Evolutionary conservation across 352 stramenopile species (phyloP).

Genomic region (Halophytophthora batemanensis): DNA sequence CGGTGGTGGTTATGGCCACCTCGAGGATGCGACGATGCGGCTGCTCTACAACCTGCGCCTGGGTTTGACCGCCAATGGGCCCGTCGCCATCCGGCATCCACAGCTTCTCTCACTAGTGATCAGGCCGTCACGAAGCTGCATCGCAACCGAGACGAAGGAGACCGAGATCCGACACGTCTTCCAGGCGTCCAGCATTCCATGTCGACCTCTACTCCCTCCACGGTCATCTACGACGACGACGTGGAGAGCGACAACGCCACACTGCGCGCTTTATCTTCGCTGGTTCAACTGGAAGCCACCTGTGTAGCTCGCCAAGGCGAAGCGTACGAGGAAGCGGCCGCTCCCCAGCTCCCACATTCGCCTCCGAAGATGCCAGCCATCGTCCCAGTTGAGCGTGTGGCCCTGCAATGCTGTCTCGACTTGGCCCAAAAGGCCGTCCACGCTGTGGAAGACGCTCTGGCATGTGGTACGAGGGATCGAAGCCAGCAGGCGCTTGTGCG

Average conservation of each 20-base stretch:
- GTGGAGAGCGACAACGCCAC: slow-evolving; percentile 29
- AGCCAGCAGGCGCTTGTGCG: slow-evolving; percentile 24
- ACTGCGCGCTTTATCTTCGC: slow-evolving; percentile 22
- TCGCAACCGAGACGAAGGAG: no score
- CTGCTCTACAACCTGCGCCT: no score
- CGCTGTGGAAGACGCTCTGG: slow-evolving; percentile 22
- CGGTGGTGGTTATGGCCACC: no score
- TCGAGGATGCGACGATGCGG: no score
- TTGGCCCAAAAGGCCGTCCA: slow-evolving; percentile 24
- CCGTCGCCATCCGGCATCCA: no score
- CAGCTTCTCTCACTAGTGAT: no score
- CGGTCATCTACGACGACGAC: slow-evolving; percentile 16
- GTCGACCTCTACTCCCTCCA: no score
- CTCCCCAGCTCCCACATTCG: slow-evolving; percentile 5
- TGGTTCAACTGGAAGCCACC: slow-evolving; percentile 26
- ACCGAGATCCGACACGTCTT: no score
- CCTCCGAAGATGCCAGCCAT: slow-evolving; percentile 1
- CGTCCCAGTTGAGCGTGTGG: slow-evolving; percentile 1
- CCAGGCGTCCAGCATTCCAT: no score
- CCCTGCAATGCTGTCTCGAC: slow-evolving; percentile 13
- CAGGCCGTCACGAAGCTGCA: no score
- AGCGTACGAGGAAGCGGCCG: slow-evolving; percentile 2
- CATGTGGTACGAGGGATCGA: slow-evolving; percentile 18
- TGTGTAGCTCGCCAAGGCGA: slow-evolving; percentile 4
- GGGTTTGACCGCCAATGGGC: no score